phyloP scores from a whole-genome alignment of 257 asterid species.

The Nicotiana noctiflora region DNA sequence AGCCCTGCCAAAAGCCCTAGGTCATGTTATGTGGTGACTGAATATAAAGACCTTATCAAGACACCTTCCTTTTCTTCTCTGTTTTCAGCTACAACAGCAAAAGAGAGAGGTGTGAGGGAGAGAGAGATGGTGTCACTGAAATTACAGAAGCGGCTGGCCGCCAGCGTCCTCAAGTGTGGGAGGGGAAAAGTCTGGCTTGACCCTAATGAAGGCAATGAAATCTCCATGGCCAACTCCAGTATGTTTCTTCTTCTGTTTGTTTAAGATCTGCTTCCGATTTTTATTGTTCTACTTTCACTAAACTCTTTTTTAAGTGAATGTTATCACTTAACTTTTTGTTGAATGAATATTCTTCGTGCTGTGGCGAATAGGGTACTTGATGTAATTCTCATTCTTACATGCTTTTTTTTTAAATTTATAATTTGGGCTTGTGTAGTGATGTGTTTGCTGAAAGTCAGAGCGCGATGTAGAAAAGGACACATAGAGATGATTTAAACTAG shows the following conservation, averaged over 20 bases:
- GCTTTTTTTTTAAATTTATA: background rate
- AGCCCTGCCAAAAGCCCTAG: slow-evolving; percentile 37
- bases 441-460: background rate
- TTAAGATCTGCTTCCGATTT: background rate
- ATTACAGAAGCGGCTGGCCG: slow-evolving; percentile 89
- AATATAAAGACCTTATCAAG: background rate
- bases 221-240: slow-evolving; percentile 95
- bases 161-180: slow-evolving; percentile 87
- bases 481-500: background rate
- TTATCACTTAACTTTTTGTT: background rate
- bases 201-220: slow-evolving; percentile 72
- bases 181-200: slow-evolving; percentile 95
- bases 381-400: background rate
- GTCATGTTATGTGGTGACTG: background rate
- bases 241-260: slow-evolving; percentile 13
- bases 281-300: background rate
- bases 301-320: background rate
- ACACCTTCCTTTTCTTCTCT: background rate
- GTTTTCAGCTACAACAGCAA: background rate
- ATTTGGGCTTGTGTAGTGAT: background rate
- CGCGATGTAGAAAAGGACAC: background rate
- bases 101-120: slow-evolving; percentile 13
- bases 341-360: background rate
- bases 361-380: background rate
- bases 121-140: slow-evolving; percentile 68